phyloP scores from a whole-genome alignment of 2,329 filamentous ascomycete species.

The Ceratocystis huliohia region DNA sequence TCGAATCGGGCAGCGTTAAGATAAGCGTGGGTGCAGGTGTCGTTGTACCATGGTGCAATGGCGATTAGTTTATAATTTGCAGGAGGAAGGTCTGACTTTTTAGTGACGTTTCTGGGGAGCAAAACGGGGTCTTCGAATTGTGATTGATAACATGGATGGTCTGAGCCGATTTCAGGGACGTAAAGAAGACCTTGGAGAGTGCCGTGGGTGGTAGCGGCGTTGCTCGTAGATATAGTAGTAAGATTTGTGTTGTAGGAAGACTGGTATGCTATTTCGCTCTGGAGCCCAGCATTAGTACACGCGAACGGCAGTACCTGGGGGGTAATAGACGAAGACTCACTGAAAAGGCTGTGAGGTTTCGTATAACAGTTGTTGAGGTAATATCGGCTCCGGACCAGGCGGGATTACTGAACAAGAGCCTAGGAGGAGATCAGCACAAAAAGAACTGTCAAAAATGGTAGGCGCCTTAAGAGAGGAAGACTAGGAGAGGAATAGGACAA shows the following conservation, averaged over 20 bases:
- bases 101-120: constrained; percentile 64
- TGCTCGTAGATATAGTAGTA: constrained; percentile 61
- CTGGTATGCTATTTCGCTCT: constrained; percentile 41
- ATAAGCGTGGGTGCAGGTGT: constrained; percentile 60
- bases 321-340: constrained; percentile 30
- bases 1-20: constrained; percentile 48
- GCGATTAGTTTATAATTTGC: constrained; percentile 64
- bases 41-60: constrained; percentile 73
- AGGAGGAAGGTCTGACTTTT: constrained; percentile 52
- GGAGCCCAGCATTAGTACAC: constrained; percentile 22
- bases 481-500: background rate
- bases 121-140: constrained; percentile 40
- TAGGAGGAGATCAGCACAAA: constrained; percentile 24
- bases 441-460: background rate
- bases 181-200: constrained; percentile 70
- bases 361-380: constrained; percentile 41
- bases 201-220: constrained; percentile 44
- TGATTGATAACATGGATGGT: constrained; percentile 49
- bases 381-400: constrained; percentile 39
- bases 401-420: constrained; percentile 49
- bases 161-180: constrained; percentile 53
- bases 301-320: background rate
- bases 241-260: constrained; percentile 45
- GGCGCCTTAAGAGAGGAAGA: background rate
- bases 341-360: constrained; percentile 44